phyloP scores from a whole-genome alignment of 345 rosid species.

The Populus nigra region DNA sequence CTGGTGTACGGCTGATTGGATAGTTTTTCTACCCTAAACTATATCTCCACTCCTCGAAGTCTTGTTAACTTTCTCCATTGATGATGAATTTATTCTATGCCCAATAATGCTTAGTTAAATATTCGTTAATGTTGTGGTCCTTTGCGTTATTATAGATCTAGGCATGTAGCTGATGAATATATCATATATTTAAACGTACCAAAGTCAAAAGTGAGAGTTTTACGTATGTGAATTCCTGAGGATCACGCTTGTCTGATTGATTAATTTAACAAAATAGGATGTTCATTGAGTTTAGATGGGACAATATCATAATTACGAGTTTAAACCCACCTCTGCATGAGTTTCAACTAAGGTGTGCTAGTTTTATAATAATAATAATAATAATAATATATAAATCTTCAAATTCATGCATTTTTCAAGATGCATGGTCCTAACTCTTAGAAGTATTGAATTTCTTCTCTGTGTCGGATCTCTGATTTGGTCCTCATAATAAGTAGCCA shows the following conservation, averaged over 20 bases:
- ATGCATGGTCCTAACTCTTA: background rate
- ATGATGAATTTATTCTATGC: background rate
- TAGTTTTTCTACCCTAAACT: background rate
- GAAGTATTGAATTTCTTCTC: background rate
- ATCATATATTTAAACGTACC: too few species aligned
- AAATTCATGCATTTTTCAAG: slow-evolving; percentile 2
- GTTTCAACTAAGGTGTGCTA: background rate
- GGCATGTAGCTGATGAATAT: background rate
- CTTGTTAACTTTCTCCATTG: background rate
- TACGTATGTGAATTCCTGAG: background rate
- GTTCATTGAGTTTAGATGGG: too few species aligned
- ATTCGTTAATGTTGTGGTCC: background rate
- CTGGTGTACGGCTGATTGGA: background rate
- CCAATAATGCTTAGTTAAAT: background rate
- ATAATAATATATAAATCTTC: too few species aligned
- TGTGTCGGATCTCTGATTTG: background rate
- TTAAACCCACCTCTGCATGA: background rate
- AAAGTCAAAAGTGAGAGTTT: too few species aligned
- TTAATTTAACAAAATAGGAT: too few species aligned
- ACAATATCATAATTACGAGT: too few species aligned
- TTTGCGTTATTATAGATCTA: background rate
- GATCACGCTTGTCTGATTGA: background rate
- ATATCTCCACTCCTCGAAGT: background rate
- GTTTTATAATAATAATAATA: background rate
- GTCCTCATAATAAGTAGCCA: background rate